A percentile compares a stretch with the other conserved stretches of the same genome.
These are phyloP conservation scores for Prosopis cineraria DNA, from an alignment of 306 rosid species.

Conservation along the genomic window DNA sequence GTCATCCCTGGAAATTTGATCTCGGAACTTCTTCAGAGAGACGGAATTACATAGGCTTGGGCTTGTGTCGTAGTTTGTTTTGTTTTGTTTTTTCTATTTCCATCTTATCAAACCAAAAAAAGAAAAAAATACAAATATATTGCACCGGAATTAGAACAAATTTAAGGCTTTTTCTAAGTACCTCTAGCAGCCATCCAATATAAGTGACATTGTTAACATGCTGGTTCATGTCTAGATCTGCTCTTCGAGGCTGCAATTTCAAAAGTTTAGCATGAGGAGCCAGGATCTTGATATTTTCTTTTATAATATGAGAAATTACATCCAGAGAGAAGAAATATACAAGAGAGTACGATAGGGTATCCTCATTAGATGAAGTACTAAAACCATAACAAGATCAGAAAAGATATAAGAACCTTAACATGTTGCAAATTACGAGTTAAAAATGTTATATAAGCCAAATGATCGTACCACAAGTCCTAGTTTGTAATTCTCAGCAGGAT, in stretches of 20 bases:
- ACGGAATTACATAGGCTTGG: no score
- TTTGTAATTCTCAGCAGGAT: constrained; percentile 68
- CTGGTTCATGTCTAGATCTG: constrained; percentile 95
- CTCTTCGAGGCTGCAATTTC: constrained; percentile 86
- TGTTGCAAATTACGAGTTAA: background rate
- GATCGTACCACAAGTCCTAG: constrained; percentile 78
- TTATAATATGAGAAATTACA: background rate
- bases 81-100: no score
- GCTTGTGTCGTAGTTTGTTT: background rate
- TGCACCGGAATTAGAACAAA: background rate
- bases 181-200: constrained; percentile 99
- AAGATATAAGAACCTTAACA: background rate
- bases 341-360: background rate
- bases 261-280: constrained; percentile 41
- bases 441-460: constrained; percentile 27
- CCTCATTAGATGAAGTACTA: background rate
- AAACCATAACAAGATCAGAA: background rate
- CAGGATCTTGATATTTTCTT: background rate
- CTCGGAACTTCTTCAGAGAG: no score
- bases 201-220: constrained; percentile 94
- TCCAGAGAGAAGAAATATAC: background rate
- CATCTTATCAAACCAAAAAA: no score
- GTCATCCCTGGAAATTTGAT: no score
- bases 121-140: no score
- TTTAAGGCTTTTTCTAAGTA: constrained; percentile 35